phyloP scores from a whole-genome alignment of 2,329 filamentous ascomycete genomes.

The Sclerotinia borealis region DNA sequence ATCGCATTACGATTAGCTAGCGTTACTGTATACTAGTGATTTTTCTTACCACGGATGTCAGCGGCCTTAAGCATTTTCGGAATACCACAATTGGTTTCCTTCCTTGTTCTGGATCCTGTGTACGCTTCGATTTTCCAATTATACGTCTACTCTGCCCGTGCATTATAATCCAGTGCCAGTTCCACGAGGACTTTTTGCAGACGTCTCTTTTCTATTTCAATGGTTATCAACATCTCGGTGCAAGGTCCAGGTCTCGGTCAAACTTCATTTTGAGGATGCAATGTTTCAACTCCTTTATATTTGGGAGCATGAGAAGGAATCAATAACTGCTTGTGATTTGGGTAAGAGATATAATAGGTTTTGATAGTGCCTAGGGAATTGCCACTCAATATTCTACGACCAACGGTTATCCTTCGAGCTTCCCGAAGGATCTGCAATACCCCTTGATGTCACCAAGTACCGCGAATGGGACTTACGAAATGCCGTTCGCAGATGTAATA shows the following conservation, averaged over 20 bases:
- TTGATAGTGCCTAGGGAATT: background rate
- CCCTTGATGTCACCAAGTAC: background rate
- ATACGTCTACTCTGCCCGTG: slow-evolving; percentile 10
- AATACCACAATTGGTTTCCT: background rate
- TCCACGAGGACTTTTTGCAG: background rate
- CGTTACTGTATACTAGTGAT: slow-evolving; percentile 13
- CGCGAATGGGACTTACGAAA: slow-evolving; percentile 22
- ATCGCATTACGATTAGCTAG: slow-evolving; percentile 3
- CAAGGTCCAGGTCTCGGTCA: background rate
- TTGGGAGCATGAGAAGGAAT: background rate
- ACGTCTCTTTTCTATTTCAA: background rate
- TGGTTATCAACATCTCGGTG: background rate
- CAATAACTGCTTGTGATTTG: background rate
- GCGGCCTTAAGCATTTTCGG: background rate
- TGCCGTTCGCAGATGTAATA: slow-evolving; percentile 21
- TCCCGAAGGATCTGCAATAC: slow-evolving; percentile 5
- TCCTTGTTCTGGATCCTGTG: background rate
- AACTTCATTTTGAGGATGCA: background rate
- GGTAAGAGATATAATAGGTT: background rate
- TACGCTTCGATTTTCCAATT: background rate
- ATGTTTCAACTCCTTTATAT: background rate
- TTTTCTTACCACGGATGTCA: background rate
- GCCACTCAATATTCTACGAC: background rate
- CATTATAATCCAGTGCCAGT: background rate
- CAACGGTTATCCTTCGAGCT: slow-evolving; percentile 4